A percentile compares a stretch with the other conserved stretches of the same genome.
These are phyloP conservation scores for Boletellus ananas DNA, from an alignment of 768 basidiomycete genomes.

Conservation along the genomic window DNA sequence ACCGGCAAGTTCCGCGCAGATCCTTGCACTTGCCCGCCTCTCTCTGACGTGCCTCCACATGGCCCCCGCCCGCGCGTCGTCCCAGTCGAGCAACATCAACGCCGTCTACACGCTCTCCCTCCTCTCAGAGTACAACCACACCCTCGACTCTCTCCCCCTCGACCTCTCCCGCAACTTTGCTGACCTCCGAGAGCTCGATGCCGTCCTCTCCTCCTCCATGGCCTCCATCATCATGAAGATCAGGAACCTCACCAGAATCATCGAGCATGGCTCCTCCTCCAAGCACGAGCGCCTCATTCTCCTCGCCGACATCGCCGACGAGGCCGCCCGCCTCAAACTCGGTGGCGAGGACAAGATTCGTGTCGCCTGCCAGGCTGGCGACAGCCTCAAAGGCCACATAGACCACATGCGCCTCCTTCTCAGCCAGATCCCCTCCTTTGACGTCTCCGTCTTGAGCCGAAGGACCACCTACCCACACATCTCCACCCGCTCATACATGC, in stretches of 20 bases:
- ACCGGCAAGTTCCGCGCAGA: constrained; percentile 29
- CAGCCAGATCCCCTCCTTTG: constrained; percentile 60
- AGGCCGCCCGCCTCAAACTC: constrained; percentile 84
- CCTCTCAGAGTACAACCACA: constrained; percentile 83
- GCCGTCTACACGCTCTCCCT: constrained; percentile 63
- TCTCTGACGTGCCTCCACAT: constrained; percentile 19
- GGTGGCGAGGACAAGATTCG: constrained; percentile 98
- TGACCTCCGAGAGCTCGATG: constrained; percentile 97
- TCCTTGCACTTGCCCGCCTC: not conserved
- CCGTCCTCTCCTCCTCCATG: constrained; percentile 90
- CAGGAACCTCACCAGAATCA: constrained; percentile 65
- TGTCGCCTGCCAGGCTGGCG: constrained; percentile 87
- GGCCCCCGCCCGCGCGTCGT: constrained; percentile 35
- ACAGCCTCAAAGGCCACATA: constrained; percentile 70
- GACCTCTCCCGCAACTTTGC: constrained; percentile 93
- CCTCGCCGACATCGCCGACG: constrained; percentile 90
- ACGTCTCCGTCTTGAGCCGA: constrained; percentile 51
- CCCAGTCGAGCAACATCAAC: constrained; percentile 31
- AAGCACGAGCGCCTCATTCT: constrained; percentile 81
- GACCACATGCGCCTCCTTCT: constrained; percentile 60
- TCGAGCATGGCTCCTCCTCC: constrained; percentile 55
- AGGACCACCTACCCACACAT: constrained; percentile 77
- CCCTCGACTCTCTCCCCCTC: constrained; percentile 88
- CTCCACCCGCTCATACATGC: constrained; percentile 62
- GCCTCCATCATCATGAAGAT: constrained; percentile 78